A percentile compares a stretch with the other conserved stretches of the same genome.
phyloP scores from a whole-genome alignment of 2,329 filamentous ascomycete species.

The Ceratocystis destructans region DNA sequence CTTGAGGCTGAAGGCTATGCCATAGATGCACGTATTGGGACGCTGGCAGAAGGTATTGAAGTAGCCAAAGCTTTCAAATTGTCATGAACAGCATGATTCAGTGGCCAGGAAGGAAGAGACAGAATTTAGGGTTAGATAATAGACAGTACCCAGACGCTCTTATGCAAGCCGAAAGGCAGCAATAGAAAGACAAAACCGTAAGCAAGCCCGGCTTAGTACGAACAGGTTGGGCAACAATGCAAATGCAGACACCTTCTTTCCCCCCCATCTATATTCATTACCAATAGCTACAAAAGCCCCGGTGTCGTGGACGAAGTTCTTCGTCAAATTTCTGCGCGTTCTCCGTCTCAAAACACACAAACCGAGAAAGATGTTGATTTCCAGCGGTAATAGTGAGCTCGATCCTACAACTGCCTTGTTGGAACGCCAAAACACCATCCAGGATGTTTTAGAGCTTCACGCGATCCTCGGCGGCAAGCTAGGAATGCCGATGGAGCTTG shows the following conservation, averaged over 20 bases:
- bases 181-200: too few relatives aligned
- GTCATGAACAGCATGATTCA: conserved; percentile 20
- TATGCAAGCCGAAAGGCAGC: too few relatives aligned
- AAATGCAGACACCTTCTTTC: too few relatives aligned
- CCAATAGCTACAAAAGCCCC: too few relatives aligned
- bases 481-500: conserved; percentile 39
- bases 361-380: too few relatives aligned
- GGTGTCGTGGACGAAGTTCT: too few relatives aligned
- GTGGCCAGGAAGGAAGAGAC: neutral
- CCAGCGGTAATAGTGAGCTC: too few relatives aligned
- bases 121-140: neutral
- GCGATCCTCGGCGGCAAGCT: conserved; percentile 33
- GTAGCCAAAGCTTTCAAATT: conserved; percentile 46
- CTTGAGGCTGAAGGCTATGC: conserved; percentile 60
- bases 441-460: conserved; percentile 38
- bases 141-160: neutral
- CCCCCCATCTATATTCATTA: too few relatives aligned
- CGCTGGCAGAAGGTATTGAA: conserved; percentile 65
- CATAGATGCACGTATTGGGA: conserved; percentile 66
- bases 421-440: neutral
- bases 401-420: neutral
- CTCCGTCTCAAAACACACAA: too few relatives aligned
- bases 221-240: too few relatives aligned
- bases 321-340: too few relatives aligned
- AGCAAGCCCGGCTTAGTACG: too few relatives aligned